Evolutionary conservation across 2,329 filamentous ascomycete genomes (phyloP), one percentile per base, ranked within the genome.

Genomic region (Paecilomyces dactylethromorphus): DNA sequence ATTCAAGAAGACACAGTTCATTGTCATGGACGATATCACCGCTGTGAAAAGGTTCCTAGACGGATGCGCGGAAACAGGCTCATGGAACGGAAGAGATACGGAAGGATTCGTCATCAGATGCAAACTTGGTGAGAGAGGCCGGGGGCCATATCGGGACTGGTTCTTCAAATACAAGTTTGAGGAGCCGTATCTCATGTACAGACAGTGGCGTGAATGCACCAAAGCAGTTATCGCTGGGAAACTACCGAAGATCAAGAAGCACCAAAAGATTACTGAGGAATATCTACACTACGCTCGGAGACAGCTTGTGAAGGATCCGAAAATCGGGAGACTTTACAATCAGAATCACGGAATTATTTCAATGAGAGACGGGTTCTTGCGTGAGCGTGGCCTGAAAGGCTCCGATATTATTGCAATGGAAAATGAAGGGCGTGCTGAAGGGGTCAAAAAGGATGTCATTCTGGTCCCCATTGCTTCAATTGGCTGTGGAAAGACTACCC

Each of bases 91-190:
- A 10, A 89, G 92, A 57, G 93, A 97, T 65, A 93, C 96, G 0
- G 94, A 99, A 75, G 94, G 94, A 3, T 99, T 99, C 67, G 94
- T 99, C 59, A 89, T 99, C 65, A 88, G 94, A 58, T 97, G 94
- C 82, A 90, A 86, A 78, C 86, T 80, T 79, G 80, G 70, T 56
- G 68, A 76, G 54, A 78, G 79, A 0, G 77, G 75, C 1, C 71
- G 73, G 13, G 74, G 73, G 1, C 82, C 84, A 0, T 94, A 87
- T 72, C 78, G 84, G n/a, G 92, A 99, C 73, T 99, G 94, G 94
- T 99, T 99, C 76, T 99, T 99, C 87, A 99, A 99, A 76, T 99
- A 92, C 84, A 99, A 99, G 78, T 99, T 99, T 61, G 94, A 99
- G 70, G 94, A 99, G 77, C 94, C 94, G 0, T 99, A 99, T 71